Base-by-base conservation (phyloP, 371 early-diverging fungal genomes). In the Mortierella sp. region DNA sequence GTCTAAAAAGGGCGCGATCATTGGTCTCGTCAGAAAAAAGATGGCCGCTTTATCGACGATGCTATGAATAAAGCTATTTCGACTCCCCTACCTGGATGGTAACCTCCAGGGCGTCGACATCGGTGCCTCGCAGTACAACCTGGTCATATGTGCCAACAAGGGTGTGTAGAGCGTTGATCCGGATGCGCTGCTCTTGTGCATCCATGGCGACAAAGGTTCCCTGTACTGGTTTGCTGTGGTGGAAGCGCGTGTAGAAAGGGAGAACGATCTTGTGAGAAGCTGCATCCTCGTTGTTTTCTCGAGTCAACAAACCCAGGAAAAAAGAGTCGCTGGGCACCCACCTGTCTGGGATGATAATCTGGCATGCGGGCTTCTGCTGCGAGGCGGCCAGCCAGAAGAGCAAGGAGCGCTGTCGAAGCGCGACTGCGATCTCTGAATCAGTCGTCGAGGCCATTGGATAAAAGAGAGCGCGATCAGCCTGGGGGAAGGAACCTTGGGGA, bases 121-220 rank as follows among this genome's bases (percentile, higher is more conserved):
- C 87, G 30, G 58, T 68, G 28, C 86, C 86, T 16, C 87, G 83
- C n/a, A 87, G 48, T 19, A 85, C 83, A 9, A 81, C 84, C 19
- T 73, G 79, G 24, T 81, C 64, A 48, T 84, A 84, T 0, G 63
- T 64, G 8, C 87, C 87, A 45, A 85, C 64, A 1, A 82, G 84
- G 16, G 86, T 81, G 60, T 84, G 66, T 19, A 87, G 55, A 3
- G 64, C 38, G 60, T 86, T 67, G 23, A 87, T 70, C 30, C 85
- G 67, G 26, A 87, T 71, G 1, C 87, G 82, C 42, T 84, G 82
- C 30, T 83, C 83, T 61, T 84, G 82, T 39, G 81, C 67, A 30
- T 87, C 87, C 9, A 80, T 80, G 1, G 80, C 83, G 16, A 73
- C 54, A 9, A 86, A 62, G 4, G 66, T 63, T 1, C 84, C 87